phyloP scores from a whole-genome alignment of 345 rosid species.

The thale cress (Arabidopsis thaliana) region DNA sequence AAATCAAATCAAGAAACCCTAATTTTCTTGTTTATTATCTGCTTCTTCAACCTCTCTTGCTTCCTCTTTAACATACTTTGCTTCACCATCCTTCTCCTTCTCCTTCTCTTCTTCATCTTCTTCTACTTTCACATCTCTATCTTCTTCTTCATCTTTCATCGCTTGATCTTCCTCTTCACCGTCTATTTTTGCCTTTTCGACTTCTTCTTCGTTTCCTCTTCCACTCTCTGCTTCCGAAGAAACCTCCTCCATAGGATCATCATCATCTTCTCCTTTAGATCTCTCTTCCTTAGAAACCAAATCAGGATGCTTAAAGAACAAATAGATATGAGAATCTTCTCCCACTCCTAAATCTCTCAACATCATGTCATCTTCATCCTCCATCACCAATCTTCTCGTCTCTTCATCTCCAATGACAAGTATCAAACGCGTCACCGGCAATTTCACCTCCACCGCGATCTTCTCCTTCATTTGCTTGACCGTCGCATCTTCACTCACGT shows the following conservation, averaged over 20 bases:
- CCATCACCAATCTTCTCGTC: slow-evolving; percentile 26
- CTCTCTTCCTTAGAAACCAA: slow-evolving; percentile 32
- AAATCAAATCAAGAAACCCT: slow-evolving; percentile 15
- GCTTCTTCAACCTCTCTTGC: slow-evolving; percentile 25
- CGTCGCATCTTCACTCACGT: slow-evolving; percentile 57
- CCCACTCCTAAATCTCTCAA: slow-evolving; percentile 56
- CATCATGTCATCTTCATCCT: slow-evolving; percentile 47
- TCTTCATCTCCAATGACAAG: slow-evolving; percentile 45
- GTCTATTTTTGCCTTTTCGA: not conserved
- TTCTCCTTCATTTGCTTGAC: slow-evolving; percentile 62
- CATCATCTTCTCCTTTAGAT: slow-evolving; percentile 15
- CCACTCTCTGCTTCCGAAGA: slow-evolving; percentile 33
- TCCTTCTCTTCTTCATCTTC: not conserved
- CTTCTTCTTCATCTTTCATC: slow-evolving; percentile 12
- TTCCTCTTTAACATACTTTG: not conserved
- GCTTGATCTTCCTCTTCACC: slow-evolving; percentile 18
- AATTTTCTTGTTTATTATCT: not conserved
- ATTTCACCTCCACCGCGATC: slow-evolving; percentile 53
- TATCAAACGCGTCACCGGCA: slow-evolving; percentile 63
- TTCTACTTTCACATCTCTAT: not conserved
- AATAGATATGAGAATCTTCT: slow-evolving; percentile 67
- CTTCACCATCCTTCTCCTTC: slow-evolving; percentile 1
- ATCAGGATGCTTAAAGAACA: slow-evolving; percentile 56
- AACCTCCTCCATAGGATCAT: slow-evolving; percentile 30
- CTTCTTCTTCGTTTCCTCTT: slow-evolving; percentile 19